phyloP scores from a whole-genome alignment of 2,329 filamentous ascomycete species.

The Penicillium corylophilum region DNA sequence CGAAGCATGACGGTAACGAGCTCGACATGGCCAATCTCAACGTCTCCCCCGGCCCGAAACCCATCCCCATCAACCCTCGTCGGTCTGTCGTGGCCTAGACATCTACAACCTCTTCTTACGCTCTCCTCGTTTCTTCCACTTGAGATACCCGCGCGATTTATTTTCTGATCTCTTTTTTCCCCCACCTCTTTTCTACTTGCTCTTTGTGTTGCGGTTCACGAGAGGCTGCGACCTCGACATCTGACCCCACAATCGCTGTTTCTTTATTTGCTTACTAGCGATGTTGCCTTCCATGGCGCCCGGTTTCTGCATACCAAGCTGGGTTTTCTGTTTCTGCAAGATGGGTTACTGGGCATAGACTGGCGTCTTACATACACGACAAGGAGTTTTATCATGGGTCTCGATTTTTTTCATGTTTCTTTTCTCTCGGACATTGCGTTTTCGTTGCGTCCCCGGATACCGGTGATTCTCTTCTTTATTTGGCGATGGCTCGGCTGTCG shows the following conservation, averaged over 20 bases:
- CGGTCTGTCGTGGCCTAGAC: conserved; percentile 38
- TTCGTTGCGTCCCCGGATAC: conserved; percentile 9
- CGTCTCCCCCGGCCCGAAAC: conserved; percentile 36
- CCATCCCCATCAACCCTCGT: conserved; percentile 38
- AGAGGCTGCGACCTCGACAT: neutral
- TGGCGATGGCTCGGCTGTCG: neutral
- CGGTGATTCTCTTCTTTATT: neutral
- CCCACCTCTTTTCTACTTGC: conserved; percentile 1
- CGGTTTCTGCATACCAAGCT: conserved; percentile 5
- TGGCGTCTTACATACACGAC: conserved; percentile 24
- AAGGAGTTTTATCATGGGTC: conserved; percentile 18
- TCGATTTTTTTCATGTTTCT: conserved; percentile 3
- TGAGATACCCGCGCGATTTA: conserved; percentile 16
- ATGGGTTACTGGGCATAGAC: conserved; percentile 24
- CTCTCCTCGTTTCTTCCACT: neutral
- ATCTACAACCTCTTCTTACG: neutral
- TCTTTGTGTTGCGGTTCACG: neutral
- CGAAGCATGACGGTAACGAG: conserved; percentile 30
- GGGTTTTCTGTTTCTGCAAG: conserved; percentile 7
- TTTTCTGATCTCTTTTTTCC: neutral
- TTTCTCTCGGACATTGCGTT: neutral
- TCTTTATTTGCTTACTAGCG: conserved; percentile 3
- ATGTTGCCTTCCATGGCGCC: conserved; percentile 3
- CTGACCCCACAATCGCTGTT: conserved; percentile 1
- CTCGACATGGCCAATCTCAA: conserved; percentile 35